Base-by-base conservation (phyloP, 371 early-diverging fungal species). In the Mucor irregularis region DNA sequence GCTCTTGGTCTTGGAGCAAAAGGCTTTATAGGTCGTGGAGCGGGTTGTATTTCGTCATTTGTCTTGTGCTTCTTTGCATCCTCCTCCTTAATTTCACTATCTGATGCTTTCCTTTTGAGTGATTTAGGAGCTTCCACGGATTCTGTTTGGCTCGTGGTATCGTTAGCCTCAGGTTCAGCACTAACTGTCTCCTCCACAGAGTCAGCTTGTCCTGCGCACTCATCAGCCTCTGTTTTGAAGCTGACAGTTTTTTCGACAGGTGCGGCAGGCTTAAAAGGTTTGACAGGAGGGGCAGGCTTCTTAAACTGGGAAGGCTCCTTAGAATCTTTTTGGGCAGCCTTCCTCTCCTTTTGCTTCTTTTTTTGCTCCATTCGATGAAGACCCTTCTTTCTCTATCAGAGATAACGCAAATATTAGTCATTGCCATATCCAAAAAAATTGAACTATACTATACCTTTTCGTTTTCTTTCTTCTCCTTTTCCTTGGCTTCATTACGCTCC, bases 301-400 rank as follows among this genome's bases (percentile, higher is more conserved):
- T 29, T 55, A 13, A 11, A 13, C 21, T 29, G 17, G 4, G 3
- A 24, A 17, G 4, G 21, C 47, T 24, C 43, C 25, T 43, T 53
- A 31, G 0, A 24, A 30, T 16, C 21, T 3, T n/a, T n/a, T 13
- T 26, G 38, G 25, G 25, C 34, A 34, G 28, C 31, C 10, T 29
- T 24, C 4, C 42, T 38, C 24, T 45, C 34, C 26, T 46, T 51
- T 21, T 64, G 42, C n/a, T 57, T 42, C 30, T 63, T 52, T 49
- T 55, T 57, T 48, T 66, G 58, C 16, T 62, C 55, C 14, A 39
- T 30, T n/a, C 72, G 53, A 44, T 61, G 73, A 2, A 49, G 34
- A 11, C 66, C 61, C 39, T 69, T 73, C 43, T 66, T 59, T 63
- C 56, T 65, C 69, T 68, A 28, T 30, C 13, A 25, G 16, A 26